Conservation (phyloP, 257 asterid genomes). For the Ophiorrhiza pumila region DNA sequence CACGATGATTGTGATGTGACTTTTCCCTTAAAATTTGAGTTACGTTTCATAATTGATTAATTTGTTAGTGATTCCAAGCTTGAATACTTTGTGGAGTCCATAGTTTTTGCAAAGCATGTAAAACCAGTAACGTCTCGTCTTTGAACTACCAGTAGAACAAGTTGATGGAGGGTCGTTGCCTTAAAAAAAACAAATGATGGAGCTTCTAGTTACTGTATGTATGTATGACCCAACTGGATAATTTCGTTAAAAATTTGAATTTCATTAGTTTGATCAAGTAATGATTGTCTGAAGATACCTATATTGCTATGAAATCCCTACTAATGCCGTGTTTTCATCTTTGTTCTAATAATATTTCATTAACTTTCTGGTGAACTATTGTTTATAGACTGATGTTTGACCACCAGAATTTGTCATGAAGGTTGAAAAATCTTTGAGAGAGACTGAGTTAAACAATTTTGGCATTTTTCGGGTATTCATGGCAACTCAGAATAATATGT, state of each 20-base stretch:
- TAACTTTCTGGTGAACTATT: not conserved
- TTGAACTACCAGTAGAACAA: not conserved
- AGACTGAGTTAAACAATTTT: not conserved
- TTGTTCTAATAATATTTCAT: not conserved
- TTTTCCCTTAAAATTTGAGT: not conserved
- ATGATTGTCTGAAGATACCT: not conserved
- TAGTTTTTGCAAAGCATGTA: not conserved
- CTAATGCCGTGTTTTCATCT: not conserved
- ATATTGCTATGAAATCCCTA: not conserved
- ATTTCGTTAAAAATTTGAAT: not conserved
- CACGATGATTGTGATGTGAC: not conserved
- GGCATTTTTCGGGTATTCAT: not conserved
- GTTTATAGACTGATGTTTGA: not conserved
- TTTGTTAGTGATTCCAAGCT: not conserved
- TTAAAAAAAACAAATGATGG: no score
- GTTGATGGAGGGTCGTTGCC: no score
- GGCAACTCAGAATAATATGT: constrained; percentile 3
- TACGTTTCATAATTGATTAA: not conserved
- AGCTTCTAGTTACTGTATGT: no score
- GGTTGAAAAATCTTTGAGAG: not conserved
- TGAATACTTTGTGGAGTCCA: not conserved
- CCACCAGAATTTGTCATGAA: not conserved
- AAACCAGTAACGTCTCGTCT: not conserved
- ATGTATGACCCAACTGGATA: no score
- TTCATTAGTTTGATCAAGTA: not conserved